A percentile compares a stretch with the other conserved stretches of the same genome.
These are phyloP conservation scores for Aspergillus felis DNA, from an alignment of 2,329 filamentous ascomycete species.

Conservation along the genomic window DNA sequence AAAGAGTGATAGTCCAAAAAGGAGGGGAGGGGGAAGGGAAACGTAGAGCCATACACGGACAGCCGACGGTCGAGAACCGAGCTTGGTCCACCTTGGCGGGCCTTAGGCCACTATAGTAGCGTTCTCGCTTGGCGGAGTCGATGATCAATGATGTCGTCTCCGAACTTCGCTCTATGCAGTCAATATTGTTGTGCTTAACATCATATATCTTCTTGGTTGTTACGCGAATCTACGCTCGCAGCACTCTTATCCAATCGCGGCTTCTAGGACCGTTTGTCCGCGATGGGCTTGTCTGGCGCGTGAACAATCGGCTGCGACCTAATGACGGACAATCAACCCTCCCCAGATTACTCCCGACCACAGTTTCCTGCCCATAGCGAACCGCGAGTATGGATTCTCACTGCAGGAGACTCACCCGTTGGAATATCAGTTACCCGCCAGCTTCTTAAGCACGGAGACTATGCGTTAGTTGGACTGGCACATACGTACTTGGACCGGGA, in stretches of 20 bases:
- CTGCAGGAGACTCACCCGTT: conserved; percentile 78
- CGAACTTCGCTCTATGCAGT: background rate
- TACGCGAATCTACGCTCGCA: background rate
- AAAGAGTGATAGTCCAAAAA: background rate
- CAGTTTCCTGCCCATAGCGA: conserved; percentile 59
- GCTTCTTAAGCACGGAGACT: conserved; percentile 86
- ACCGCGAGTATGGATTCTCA: conserved; percentile 90
- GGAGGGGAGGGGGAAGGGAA: conserved; percentile 8
- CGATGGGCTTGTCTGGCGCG: conserved; percentile 25
- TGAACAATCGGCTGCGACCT: conserved; percentile 19
- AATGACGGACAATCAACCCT: conserved; percentile 36
- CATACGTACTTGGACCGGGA: conserved; percentile 72
- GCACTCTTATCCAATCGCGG: background rate
- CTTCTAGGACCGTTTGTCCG: conserved; percentile 4
- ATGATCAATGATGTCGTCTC: background rate
- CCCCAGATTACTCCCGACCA: conserved; percentile 29
- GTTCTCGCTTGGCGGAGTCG: background rate
- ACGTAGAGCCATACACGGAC: background rate
- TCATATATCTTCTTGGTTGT: background rate
- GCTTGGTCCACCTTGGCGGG: background rate
- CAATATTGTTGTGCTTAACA: too few relatives aligned
- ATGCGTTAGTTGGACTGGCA: conserved; percentile 77
- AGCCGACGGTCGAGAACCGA: background rate
- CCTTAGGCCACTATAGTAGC: background rate
- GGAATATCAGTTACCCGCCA: conserved; percentile 76